Evolutionary conservation across 2,329 filamentous ascomycete genomes (phyloP).

Genomic region (Trichophyton simii): DNA sequence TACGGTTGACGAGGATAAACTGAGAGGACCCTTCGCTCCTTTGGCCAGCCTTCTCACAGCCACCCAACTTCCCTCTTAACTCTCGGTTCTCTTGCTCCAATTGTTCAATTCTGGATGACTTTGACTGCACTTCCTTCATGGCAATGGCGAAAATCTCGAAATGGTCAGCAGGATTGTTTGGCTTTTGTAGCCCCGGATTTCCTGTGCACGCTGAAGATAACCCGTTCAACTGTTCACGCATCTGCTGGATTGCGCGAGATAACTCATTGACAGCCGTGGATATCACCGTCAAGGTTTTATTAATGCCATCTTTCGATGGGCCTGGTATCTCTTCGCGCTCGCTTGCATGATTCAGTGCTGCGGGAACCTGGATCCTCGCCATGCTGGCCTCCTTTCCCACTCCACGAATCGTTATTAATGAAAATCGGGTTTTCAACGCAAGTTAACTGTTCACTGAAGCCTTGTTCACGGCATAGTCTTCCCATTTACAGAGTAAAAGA

Average conservation of each 20-base stretch:
- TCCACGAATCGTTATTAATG: not conserved
- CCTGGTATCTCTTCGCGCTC: not conserved
- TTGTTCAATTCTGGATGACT: conserved; percentile 3
- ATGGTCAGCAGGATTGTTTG: not conserved
- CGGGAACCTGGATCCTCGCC: not conserved
- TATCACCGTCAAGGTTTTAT: not conserved
- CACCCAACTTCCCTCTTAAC: conserved; percentile 2
- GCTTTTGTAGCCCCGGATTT: not conserved
- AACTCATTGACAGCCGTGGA: conserved; percentile 5
- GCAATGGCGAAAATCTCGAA: conserved; percentile 10
- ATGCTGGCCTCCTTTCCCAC: not conserved
- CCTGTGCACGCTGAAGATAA: not conserved
- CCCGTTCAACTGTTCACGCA: conserved; percentile 3
- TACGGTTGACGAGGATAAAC: not conserved
- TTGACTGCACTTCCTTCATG: conserved; percentile 9
- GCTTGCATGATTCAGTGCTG: not conserved
- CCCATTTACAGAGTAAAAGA: too few species aligned
- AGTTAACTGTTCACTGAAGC: too few species aligned
- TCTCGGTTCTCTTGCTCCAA: conserved; percentile 6
- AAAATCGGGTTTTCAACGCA: too few species aligned
- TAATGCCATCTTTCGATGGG: not conserved
- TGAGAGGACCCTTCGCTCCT: not conserved
- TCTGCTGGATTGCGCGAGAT: conserved; percentile 4
- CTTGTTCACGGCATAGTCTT: too few species aligned
- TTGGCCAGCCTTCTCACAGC: not conserved